Conservation (phyloP, 345 rosid genomes). For the Punica granatum region DNA sequence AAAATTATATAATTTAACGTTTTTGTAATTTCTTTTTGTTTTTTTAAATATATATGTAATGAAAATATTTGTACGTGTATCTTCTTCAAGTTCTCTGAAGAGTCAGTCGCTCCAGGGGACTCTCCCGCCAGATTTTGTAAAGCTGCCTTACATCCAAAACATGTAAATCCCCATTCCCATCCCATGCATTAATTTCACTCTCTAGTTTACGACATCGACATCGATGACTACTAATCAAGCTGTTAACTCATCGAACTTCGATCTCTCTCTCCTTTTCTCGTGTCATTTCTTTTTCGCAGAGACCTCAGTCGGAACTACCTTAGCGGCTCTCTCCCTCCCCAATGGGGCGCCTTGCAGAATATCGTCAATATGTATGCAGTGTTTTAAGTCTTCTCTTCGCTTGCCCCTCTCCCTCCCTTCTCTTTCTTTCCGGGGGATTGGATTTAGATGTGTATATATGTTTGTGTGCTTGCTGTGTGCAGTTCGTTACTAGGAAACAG, state of each 20-base stretch:
- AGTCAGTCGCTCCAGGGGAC: not conserved
- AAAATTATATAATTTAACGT: too few species aligned
- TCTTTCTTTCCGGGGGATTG: not conserved
- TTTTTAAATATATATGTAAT: rapidly evolving
- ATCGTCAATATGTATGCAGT: slow-evolving; percentile 5
- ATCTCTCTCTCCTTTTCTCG: not conserved
- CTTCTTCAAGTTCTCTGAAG: slow-evolving; percentile 3
- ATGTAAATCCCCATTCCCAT: slow-evolving; percentile 1
- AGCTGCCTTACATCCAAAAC: slow-evolving; percentile 6
- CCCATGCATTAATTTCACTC: too few species aligned
- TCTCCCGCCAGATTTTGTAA: slow-evolving; percentile 8
- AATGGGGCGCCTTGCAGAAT: slow-evolving; percentile 10
- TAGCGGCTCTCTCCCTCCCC: slow-evolving; percentile 4
- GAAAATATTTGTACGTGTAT: too few species aligned
- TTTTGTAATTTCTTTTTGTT: too few species aligned
- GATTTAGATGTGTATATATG: not conserved
- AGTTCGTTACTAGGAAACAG: not conserved
- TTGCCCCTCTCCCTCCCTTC: too few species aligned
- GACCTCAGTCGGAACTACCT: slow-evolving; percentile 14
- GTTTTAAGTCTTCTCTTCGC: too few species aligned
- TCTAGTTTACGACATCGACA: too few species aligned
- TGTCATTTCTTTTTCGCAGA: not conserved
- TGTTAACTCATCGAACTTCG: too few species aligned
- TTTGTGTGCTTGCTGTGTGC: not conserved
- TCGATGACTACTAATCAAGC: too few species aligned